Conservation (phyloP, 1,284 basidiomycete genomes). For the Ganoderma leucocontextum region DNA sequence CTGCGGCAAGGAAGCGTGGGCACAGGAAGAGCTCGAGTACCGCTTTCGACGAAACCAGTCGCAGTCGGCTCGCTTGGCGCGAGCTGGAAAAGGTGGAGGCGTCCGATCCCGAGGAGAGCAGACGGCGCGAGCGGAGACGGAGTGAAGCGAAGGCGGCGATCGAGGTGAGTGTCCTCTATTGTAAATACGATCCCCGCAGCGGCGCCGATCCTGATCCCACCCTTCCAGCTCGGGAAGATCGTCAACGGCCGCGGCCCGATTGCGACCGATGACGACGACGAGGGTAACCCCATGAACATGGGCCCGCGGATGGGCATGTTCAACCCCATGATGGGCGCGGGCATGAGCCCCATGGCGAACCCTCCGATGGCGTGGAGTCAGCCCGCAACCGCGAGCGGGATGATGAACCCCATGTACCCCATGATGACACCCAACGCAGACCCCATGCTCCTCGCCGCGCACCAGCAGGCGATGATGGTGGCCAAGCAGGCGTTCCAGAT, state of each 20-base stretch:
- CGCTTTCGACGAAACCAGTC: slow-evolving; percentile 53
- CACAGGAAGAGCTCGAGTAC: slow-evolving; percentile 66
- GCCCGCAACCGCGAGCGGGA: slow-evolving; percentile 25
- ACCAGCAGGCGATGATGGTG: slow-evolving; percentile 82
- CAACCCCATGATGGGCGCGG: slow-evolving; percentile 58
- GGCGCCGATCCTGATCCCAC: slow-evolving; percentile 9
- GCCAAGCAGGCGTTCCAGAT: slow-evolving; percentile 88
- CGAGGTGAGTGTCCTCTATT: slow-evolving; percentile 59
- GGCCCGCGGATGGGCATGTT: slow-evolving; percentile 50
- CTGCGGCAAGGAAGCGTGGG: slow-evolving; percentile 24
- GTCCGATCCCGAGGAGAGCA: slow-evolving; percentile 54
- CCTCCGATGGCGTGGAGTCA: slow-evolving; percentile 39
- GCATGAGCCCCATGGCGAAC: slow-evolving; percentile 46
- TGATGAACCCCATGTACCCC: slow-evolving; percentile 52
- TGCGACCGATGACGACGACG: slow-evolving; percentile 67
- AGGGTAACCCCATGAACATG: slow-evolving; percentile 52
- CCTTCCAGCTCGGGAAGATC: slow-evolving; percentile 74
- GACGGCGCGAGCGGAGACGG: slow-evolving; percentile 71
- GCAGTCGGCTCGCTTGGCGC: slow-evolving; percentile 40
- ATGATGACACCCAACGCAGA: slow-evolving; percentile 50
- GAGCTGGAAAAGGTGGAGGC: slow-evolving; percentile 49
- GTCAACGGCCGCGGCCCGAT: slow-evolving; percentile 77
- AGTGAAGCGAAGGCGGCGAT: slow-evolving; percentile 81
- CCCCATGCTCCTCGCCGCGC: slow-evolving; percentile 68
- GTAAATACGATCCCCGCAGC: neutral